Conservation (phyloP, 2,329 filamentous ascomycete genomes). For the Tolypocladium paradoxum region DNA sequence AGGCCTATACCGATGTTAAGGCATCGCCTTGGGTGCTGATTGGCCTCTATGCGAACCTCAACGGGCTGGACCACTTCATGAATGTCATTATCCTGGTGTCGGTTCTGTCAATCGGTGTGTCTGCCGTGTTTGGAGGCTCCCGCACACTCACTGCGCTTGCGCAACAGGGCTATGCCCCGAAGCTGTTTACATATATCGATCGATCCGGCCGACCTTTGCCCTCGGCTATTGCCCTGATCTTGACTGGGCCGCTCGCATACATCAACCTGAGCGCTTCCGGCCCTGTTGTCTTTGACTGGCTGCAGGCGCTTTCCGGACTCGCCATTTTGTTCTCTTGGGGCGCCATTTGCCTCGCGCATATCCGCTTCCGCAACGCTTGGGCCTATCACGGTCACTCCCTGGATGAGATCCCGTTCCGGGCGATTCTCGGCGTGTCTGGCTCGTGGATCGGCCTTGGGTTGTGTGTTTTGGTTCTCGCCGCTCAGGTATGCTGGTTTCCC, state of each 20-base stretch:
- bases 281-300: slow-evolving; percentile 48
- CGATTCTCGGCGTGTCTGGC: slow-evolving; percentile 47
- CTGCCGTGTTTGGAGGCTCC: slow-evolving; percentile 42
- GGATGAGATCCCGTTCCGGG: slow-evolving; percentile 55
- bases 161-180: slow-evolving; percentile 44
- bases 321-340: slow-evolving; percentile 56
- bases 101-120: slow-evolving; percentile 43
- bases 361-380: slow-evolving; percentile 58
- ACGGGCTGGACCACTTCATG: slow-evolving; percentile 38
- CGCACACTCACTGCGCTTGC: slow-evolving; percentile 45
- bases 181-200: slow-evolving; percentile 42
- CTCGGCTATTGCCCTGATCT: slow-evolving; percentile 33
- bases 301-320: slow-evolving; percentile 52
- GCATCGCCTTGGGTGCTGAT: slow-evolving; percentile 41
- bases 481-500: slow-evolving; percentile 28
- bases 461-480: slow-evolving; percentile 40
- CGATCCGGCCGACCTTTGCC: slow-evolving; percentile 38
- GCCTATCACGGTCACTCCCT: slow-evolving; percentile 42
- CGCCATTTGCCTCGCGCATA: slow-evolving; percentile 53
- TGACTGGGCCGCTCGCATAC: slow-evolving; percentile 36
- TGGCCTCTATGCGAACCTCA: slow-evolving; percentile 34
- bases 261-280: slow-evolving; percentile 35
- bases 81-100: slow-evolving; percentile 43
- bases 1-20: slow-evolving; percentile 30
- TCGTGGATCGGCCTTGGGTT: slow-evolving; percentile 51